phyloP scores from a whole-genome alignment of 1,139 yeast genomes.

The Candida sp. region DNA sequence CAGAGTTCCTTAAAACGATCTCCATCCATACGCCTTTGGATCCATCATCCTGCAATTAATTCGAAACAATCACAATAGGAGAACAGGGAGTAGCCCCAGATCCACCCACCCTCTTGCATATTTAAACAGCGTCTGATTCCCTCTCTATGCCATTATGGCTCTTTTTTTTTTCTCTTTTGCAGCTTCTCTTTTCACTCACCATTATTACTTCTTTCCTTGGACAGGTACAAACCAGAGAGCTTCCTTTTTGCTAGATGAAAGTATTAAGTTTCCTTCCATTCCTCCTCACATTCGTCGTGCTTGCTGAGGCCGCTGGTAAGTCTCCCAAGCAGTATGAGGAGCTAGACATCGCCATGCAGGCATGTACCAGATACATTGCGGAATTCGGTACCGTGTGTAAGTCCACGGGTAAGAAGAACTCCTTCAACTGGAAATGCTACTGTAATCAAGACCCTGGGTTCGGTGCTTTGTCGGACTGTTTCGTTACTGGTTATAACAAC shows the following conservation, averaged over 20 bases:
- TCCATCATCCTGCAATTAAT: not conserved
- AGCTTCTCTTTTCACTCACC: not conserved
- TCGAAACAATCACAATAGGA: not conserved
- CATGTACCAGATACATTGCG: constrained; percentile 12
- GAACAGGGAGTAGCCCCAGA: not conserved
- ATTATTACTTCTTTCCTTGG: not conserved
- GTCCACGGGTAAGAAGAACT: constrained; percentile 2
- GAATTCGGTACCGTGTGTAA: constrained; percentile 10
- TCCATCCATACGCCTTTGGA: not conserved
- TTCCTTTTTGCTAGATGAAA: not conserved
- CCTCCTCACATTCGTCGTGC: not conserved
- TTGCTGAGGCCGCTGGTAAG: constrained; percentile 4
- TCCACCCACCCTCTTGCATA: not conserved
- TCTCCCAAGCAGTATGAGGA: constrained; percentile 6
- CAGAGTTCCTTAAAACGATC: not conserved
- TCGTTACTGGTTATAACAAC: constrained; percentile 20
- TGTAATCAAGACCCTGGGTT: constrained; percentile 22
- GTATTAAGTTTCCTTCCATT: not conserved
- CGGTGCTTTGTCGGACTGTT: constrained; percentile 22
- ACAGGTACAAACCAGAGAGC: too few species aligned
- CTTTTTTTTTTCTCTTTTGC: not conserved
- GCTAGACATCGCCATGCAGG: constrained; percentile 9
- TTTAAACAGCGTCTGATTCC: not conserved
- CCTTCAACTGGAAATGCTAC: constrained; percentile 15
- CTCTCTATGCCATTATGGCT: not conserved